Base-by-base conservation (phyloP, 1,139 yeast species). In the Yamadazyma trypodendri region DNA sequence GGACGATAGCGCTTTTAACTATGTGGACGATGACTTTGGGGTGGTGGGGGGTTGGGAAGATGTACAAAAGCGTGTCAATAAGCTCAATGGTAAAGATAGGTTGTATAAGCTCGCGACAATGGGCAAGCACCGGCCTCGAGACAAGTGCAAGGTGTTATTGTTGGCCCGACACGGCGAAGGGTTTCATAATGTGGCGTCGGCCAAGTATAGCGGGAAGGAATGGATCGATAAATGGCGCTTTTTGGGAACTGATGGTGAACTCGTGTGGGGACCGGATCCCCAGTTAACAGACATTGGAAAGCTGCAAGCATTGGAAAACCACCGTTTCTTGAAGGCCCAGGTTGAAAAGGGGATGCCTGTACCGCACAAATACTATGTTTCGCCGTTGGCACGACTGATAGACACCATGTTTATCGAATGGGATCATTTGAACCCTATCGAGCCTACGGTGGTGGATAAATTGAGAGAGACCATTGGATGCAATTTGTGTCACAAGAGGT, bases 251-350 rank as follows among this genome's bases (percentile, higher is more conserved):
- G 81, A 77, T 50, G 86, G 80, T 4, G 74, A 68, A 31, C 55
- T 77, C 13, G 61, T 57, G 2, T 81, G 84, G 84, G 87, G 81
- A 0, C 87, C 88, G 0, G 88, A 81, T 55, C 81, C 88, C 2
- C 67, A 67, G 37, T 64, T 84, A 39, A 83, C 92, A 1, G 71
- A 68, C 4, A 48, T 72, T 30, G 94, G 94, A 3, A 54, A 54
- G 15, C 38, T 54, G 34, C 72, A 70, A 59, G 67, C 83, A 24
- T 47, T 50, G 22, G 75, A 66, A 37, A 78, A 80, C 41, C 53
- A 62, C 24, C 43, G 43, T n/a, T 72, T 72, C 6, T 66, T 83
- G 68, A 48, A 56, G 25, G 52, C 57, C 10, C 77, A 80, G 48
- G 45, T 77, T 17, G 42, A 49, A 1, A 50, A 59, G 14, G 79